phyloP scores from a whole-genome alignment of 2,329 filamentous ascomycete genomes.

The Sclerotinia borealis region DNA sequence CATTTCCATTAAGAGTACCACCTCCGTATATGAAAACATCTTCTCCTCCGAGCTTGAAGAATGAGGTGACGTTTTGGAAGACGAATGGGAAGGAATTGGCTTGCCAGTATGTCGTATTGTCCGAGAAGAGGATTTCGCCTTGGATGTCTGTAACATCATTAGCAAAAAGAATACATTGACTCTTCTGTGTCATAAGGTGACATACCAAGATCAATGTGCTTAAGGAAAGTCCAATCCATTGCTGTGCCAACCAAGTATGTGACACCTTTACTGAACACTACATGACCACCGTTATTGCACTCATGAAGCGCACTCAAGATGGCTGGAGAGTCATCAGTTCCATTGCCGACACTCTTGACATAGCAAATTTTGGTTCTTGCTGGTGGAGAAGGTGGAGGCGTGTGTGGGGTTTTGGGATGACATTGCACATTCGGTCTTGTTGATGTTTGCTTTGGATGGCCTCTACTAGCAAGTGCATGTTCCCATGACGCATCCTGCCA shows the following conservation, averaged over 20 bases:
- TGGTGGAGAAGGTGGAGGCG: constrained; percentile 17
- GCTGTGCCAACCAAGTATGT: constrained; percentile 59
- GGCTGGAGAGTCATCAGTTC: constrained; percentile 35
- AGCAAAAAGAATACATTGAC: background rate
- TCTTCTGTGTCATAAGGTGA: background rate
- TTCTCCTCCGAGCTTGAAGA: constrained; percentile 60
- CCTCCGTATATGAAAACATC: constrained; percentile 65
- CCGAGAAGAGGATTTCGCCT: constrained; percentile 55
- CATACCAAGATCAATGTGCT: constrained; percentile 55
- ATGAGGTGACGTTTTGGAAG: constrained; percentile 62
- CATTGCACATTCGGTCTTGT: constrained; percentile 22
- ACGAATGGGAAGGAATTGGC: constrained; percentile 55
- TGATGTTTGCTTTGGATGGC: constrained; percentile 20
- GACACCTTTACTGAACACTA: constrained; percentile 46
- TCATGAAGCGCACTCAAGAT: constrained; percentile 49
- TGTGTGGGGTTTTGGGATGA: constrained; percentile 22
- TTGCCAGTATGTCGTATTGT: constrained; percentile 65
- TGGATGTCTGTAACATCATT: constrained; percentile 42
- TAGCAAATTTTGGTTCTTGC: constrained; percentile 25
- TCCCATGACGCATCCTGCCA: constrained; percentile 19
- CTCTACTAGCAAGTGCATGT: constrained; percentile 11
- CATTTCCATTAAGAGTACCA: constrained; percentile 57
- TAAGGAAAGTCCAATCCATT: constrained; percentile 58
- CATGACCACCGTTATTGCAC: constrained; percentile 57
- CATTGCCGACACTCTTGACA: constrained; percentile 25